Conservation (phyloP, 805 yeast species). For the Candida sakaeoensis region DNA sequence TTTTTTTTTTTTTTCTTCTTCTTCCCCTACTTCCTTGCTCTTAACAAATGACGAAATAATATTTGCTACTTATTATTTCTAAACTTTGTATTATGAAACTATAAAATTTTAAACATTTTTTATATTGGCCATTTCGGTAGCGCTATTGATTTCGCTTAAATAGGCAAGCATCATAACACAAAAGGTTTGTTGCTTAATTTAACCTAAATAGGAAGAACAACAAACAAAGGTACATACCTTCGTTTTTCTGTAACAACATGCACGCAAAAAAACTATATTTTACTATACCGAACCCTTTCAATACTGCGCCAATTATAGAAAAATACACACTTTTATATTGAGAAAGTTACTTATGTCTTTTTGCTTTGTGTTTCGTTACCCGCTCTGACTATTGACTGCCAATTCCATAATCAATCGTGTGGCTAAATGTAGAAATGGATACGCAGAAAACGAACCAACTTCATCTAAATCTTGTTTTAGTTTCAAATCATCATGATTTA, state of each 20-base stretch:
- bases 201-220: conserved; percentile 4
- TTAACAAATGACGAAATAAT: too few relatives aligned
- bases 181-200: neutral
- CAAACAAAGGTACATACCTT: conserved; percentile 7
- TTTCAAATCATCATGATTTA: conserved; percentile 16
- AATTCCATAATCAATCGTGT: conserved; percentile 92
- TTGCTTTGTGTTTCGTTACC: neutral
- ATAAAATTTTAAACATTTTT: too few relatives aligned
- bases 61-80: too few relatives aligned
- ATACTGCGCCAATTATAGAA: too few relatives aligned
- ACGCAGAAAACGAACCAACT: conserved; percentile 88
- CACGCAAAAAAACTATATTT: too few relatives aligned
- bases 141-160: neutral
- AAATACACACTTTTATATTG: too few relatives aligned
- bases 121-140: neutral
- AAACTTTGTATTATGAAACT: too few relatives aligned
- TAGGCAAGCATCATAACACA: conserved; percentile 1
- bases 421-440: conserved; percentile 90
- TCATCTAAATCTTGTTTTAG: conserved; percentile 51
- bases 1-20: too few relatives aligned
- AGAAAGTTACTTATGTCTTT: too few relatives aligned
- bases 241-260: too few relatives aligned
- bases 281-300: too few relatives aligned
- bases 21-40: too few relatives aligned
- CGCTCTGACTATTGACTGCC: conserved; percentile 84